phyloP scores from a whole-genome alignment of 108 stramenopile genomes.

The Schizochytrium sp. region DNA sequence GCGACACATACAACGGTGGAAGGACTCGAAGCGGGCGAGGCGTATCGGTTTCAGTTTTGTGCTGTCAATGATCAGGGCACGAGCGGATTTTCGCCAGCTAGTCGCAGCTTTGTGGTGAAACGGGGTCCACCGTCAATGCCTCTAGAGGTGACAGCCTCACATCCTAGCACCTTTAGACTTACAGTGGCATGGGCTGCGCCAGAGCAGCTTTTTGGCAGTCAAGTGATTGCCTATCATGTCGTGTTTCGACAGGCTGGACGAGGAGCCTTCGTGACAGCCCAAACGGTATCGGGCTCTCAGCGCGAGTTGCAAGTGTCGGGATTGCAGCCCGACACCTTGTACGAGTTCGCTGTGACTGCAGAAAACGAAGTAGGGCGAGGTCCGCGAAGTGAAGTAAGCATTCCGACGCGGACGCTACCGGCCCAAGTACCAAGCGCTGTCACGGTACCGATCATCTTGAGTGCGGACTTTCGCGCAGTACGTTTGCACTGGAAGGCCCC shows the following conservation, averaged over 20 bases:
- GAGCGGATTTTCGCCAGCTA: not conserved
- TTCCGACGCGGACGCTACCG: not conserved
- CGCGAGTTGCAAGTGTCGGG: not conserved
- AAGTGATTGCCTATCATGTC: not conserved
- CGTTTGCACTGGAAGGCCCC: constrained; percentile 1
- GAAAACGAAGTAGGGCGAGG: not conserved
- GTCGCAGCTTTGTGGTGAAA: not conserved
- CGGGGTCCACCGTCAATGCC: not conserved
- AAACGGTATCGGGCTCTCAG: not conserved
- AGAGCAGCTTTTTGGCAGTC: not conserved
- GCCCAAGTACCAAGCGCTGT: not conserved
- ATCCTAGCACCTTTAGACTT: not conserved
- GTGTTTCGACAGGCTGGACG: not conserved
- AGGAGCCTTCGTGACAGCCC: not conserved
- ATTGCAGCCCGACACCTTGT: not conserved
- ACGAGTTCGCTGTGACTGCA: not conserved
- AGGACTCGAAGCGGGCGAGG: not conserved
- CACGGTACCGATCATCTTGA: not conserved
- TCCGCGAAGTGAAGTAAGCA: not conserved
- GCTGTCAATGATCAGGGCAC: not conserved
- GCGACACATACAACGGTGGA: not conserved
- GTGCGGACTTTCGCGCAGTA: not conserved
- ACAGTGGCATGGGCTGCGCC: not conserved
- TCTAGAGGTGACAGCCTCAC: not conserved
- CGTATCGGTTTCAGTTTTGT: not conserved